Evolutionary conservation across 2,329 filamentous ascomycete species (phyloP), one percentile per base, ranked within the genome.

Genomic region (Nemania sp.): DNA sequence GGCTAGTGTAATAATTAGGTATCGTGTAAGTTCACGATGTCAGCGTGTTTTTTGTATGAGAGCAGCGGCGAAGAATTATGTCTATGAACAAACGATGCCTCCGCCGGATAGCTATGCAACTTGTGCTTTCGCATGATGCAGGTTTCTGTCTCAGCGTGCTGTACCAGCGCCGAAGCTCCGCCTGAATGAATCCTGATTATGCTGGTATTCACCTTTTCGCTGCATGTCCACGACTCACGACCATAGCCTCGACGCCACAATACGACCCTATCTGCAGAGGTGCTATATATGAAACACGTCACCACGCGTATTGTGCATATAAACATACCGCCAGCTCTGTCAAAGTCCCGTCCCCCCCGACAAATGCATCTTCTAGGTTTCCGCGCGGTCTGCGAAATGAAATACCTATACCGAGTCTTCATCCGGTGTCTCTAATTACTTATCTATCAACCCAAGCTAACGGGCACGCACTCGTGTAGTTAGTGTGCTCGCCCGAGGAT

Each of bases 361-460:
- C 19, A 6, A 30, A 6, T 9, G 26, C 26, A 28, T 44, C 20
- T 2, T 33, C 28, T 36, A 36, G 42, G 48, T 52, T 37, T 26
- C 7, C 15, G 14, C 17, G 42, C 48, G 49, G 44, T 45, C 43
- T 45, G 49, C 53, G 53, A 56, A 40, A 20, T n/a, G n/a, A n/a
- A n/a, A n/a, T n/a, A n/a, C n/a, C n/a, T n/a, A n/a, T n/a, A n/a
- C n/a, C n/a, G n/a, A n/a, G n/a, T n/a, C n/a, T n/a, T n/a, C n/a
- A n/a, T n/a, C n/a, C n/a, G n/a, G n/a, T n/a, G n/a, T n/a, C n/a
- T n/a, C n/a, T n/a, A n/a, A n/a, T n/a, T n/a, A n/a, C n/a, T n/a
- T n/a, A n/a, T n/a, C n/a, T n/a, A n/a, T n/a, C n/a, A n/a, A n/a
- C n/a, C n/a, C 31, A 20, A 36, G 31, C 43, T 22, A 49, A 45